phyloP scores from a whole-genome alignment of 2,329 filamentous ascomycete species.

The Alternaria rosae region DNA sequence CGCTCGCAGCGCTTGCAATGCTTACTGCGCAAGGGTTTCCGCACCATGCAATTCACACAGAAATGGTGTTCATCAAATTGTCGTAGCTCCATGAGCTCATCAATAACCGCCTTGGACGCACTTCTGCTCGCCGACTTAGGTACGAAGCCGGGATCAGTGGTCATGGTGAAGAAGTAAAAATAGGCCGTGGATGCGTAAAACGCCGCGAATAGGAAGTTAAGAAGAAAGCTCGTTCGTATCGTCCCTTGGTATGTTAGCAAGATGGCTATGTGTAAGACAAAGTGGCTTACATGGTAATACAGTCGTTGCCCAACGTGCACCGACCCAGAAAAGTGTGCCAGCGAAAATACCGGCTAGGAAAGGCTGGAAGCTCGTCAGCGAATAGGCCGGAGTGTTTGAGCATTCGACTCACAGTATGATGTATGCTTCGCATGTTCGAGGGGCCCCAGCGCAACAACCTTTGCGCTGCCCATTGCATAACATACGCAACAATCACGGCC shows the following conservation, averaged over 20 bases:
- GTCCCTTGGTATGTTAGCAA: conserved; percentile 63
- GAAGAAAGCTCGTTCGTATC: conserved; percentile 70
- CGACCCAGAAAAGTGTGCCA: conserved; percentile 81
- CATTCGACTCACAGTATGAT: conserved; percentile 74
- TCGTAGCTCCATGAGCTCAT: conserved; percentile 82
- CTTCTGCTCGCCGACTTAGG: conserved; percentile 89
- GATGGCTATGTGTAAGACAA: background rate
- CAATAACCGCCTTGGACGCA: conserved; percentile 87
- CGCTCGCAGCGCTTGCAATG: conserved; percentile 91
- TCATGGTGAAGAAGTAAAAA: conserved; percentile 88
- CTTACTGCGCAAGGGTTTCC: conserved; percentile 91
- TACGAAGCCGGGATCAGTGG: conserved; percentile 88
- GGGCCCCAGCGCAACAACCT: conserved; percentile 83
- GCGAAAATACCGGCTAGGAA: conserved; percentile 95
- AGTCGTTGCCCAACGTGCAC: conserved; percentile 75
- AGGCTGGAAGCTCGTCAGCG: conserved; percentile 63
- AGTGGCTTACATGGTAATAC: conserved; percentile 72
- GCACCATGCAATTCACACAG: conserved; percentile 92
- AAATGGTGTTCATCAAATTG: conserved; percentile 96
- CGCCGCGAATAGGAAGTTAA: conserved; percentile 77
- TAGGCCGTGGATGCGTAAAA: conserved; percentile 74
- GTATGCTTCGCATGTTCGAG: conserved; percentile 85
- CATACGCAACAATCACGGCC: conserved; percentile 70
- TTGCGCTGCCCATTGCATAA: conserved; percentile 78
- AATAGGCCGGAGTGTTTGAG: background rate